phyloP scores from a whole-genome alignment of 73 alveolate species.

The Tetrahymena borealis region DNA sequence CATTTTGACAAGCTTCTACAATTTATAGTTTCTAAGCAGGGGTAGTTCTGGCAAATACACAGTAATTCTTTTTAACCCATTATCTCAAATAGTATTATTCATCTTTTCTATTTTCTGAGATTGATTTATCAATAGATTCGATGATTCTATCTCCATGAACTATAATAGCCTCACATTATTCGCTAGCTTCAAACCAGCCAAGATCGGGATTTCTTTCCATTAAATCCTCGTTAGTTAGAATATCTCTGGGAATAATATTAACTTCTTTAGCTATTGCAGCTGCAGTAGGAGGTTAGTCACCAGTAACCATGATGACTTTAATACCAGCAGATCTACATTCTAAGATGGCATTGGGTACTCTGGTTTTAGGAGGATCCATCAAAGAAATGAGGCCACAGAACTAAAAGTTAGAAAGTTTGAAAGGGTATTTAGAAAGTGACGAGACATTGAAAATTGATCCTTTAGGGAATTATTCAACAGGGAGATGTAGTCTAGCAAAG shows the following conservation, averaged over 20 bases:
- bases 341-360: constrained; percentile 66
- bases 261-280: constrained; percentile 82
- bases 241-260: constrained; percentile 54
- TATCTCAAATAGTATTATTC: constrained; percentile 57
- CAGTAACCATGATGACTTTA: constrained; percentile 95
- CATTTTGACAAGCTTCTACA: constrained; percentile 82
- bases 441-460: constrained; percentile 40
- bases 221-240: constrained; percentile 49
- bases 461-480: constrained; percentile 37
- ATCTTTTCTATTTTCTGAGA: constrained; percentile 62
- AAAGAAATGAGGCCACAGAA: constrained; percentile 88
- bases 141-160: constrained; percentile 83
- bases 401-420: constrained; percentile 62
- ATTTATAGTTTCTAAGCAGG: constrained; percentile 87
- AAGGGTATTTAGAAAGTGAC: constrained; percentile 52
- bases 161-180: constrained; percentile 55
- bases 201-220: constrained; percentile 42
- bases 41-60: constrained; percentile 85
- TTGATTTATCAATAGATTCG: constrained; percentile 22
- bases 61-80: constrained; percentile 81
- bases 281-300: constrained; percentile 92
- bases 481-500: constrained; percentile 46
- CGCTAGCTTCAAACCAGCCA: constrained; percentile 58
- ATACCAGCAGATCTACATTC: constrained; percentile 89
- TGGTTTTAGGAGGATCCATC: constrained; percentile 95